phyloP scores from a whole-genome alignment of 208 protist species.

The Leishmania tarentolae region DNA sequence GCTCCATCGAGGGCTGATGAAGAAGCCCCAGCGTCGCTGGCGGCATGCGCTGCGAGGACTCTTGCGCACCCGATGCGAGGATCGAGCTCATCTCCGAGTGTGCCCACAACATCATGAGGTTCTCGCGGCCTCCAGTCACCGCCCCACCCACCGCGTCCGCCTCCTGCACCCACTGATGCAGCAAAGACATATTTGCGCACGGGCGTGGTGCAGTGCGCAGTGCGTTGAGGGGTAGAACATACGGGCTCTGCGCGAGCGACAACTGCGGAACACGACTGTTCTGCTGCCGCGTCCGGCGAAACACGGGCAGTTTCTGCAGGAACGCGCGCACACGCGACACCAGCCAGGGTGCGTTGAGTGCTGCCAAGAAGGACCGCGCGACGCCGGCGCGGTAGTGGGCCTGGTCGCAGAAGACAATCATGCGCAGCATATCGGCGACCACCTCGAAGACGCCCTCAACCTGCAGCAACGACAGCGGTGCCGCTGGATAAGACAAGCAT shows the following conservation, averaged over 20 bases:
- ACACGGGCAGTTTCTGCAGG: constrained; percentile 50
- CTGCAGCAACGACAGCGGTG: not conserved
- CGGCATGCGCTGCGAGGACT: not conserved
- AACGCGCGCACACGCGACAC: constrained; percentile 33
- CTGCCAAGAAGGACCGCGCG: constrained; percentile 48
- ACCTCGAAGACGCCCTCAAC: constrained; percentile 33
- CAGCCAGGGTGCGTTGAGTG: constrained; percentile 31
- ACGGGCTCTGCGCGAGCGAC: constrained; percentile 25
- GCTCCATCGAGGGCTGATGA: constrained; percentile 44
- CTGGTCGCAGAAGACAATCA: constrained; percentile 80
- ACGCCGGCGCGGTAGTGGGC: constrained; percentile 70
- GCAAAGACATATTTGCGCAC: constrained; percentile 44
- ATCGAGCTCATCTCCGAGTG: constrained; percentile 14
- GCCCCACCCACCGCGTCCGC: constrained; percentile 20
- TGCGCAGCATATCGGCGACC: constrained; percentile 64
- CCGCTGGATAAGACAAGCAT: not conserved
- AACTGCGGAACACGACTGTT: constrained; percentile 40
- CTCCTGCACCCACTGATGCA: constrained; percentile 37
- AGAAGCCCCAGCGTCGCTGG: constrained; percentile 25
- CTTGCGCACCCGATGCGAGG: constrained; percentile 4
- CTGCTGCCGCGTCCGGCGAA: constrained; percentile 24
- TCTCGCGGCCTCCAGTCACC: constrained; percentile 9
- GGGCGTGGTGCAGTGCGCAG: constrained; percentile 24
- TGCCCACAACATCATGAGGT: constrained; percentile 10
- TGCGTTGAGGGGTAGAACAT: constrained; percentile 25